Conservation (phyloP, 306 rosid species). For the Malus asiatica region DNA sequence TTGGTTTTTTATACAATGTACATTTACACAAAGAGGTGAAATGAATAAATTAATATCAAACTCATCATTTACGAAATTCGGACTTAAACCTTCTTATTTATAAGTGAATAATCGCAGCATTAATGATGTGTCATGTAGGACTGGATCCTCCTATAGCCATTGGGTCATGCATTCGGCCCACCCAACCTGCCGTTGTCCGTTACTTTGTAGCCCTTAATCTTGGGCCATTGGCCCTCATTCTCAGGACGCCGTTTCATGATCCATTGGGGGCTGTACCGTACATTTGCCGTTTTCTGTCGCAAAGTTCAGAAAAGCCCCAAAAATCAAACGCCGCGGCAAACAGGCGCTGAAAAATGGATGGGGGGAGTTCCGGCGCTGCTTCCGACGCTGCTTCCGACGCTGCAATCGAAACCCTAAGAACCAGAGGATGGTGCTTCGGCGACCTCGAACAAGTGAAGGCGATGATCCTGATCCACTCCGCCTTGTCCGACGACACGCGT, state of each 20-base stretch:
- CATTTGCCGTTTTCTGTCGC: not conserved
- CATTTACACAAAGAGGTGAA: no score
- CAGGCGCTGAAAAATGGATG: slow-evolving; percentile 31
- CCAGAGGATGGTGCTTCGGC: no score
- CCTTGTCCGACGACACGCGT: slow-evolving; percentile 40
- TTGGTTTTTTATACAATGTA: no score
- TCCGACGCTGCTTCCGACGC: slow-evolving; percentile 18
- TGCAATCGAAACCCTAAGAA: slow-evolving; percentile 37
- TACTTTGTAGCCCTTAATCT: not conserved
- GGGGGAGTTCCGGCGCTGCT: slow-evolving; percentile 17
- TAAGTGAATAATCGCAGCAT: no score
- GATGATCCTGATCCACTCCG: slow-evolving; percentile 38
- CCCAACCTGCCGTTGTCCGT: not conserved
- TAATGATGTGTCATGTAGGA: no score
- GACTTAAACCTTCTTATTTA: no score
- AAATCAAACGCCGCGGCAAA: not conserved
- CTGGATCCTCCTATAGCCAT: not conserved
- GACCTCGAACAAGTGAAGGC: slow-evolving; percentile 21
- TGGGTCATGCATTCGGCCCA: not conserved
- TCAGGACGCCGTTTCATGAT: not conserved
- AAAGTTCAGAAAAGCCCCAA: not conserved
- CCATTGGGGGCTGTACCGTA: not conserved
- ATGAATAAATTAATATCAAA: no score
- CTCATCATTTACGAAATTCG: no score
- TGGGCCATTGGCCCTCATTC: not conserved